Percentiles rank a stretch among this genome's conserved stretches.
Evolutionary conservation across 495 filamentous ascomycete genomes (phyloP).

Genomic region (Tuber indicum): DNA sequence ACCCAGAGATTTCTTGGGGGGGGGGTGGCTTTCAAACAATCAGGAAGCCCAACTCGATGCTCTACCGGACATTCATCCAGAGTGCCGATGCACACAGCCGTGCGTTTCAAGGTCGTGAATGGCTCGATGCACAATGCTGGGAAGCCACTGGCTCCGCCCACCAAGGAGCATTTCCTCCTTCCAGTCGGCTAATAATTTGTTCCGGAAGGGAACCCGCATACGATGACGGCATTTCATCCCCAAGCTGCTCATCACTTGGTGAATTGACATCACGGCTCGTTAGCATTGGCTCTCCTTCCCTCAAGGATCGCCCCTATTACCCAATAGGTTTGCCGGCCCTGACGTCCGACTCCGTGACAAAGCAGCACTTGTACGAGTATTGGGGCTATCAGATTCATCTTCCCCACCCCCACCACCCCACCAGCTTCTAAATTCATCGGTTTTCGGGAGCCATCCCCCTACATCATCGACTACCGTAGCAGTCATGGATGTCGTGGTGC

Average conservation of each 20-base stretch:
- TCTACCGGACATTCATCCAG: background rate
- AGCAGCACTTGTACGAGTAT: background rate
- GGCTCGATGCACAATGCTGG: background rate
- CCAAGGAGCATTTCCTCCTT: background rate
- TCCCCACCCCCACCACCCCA: background rate
- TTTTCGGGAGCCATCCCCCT: background rate
- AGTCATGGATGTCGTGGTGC: background rate
- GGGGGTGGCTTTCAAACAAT: background rate
- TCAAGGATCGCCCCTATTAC: background rate
- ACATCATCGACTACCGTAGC: background rate
- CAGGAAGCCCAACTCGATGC: background rate
- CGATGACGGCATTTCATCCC: background rate
- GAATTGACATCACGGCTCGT: background rate
- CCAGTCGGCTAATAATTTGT: background rate
- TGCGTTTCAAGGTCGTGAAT: background rate
- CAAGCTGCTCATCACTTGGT: background rate
- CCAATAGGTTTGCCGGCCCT: background rate
- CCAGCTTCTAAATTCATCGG: too few relatives aligned
- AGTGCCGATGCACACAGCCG: background rate
- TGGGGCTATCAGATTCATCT: background rate
- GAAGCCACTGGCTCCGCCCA: background rate
- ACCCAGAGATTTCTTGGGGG: background rate
- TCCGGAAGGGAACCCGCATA: background rate
- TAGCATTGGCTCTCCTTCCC: background rate
- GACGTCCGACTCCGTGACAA: too few relatives aligned